Conservation (phyloP, 495 filamentous ascomycete genomes). For the Bacidia gigantensis region DNA sequence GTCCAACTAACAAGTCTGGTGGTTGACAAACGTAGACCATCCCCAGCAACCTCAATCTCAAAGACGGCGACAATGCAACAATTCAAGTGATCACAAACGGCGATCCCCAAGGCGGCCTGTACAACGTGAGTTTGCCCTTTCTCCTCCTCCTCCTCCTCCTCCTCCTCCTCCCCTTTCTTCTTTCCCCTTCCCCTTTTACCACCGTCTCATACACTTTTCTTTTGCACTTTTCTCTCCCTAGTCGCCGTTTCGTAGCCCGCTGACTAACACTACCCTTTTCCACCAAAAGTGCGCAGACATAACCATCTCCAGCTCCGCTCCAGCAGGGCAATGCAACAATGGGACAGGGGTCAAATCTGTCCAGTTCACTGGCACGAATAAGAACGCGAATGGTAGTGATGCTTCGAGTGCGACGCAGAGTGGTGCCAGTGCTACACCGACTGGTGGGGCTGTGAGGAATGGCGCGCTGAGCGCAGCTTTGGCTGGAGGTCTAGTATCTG, state of each 20-base stretch:
- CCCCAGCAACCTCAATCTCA: slow-evolving; percentile 22
- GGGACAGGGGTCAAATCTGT: slow-evolving; percentile 32
- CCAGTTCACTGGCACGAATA: slow-evolving; percentile 20
- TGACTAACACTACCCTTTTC: too few relatives aligned
- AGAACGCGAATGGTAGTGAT: slow-evolving; percentile 10
- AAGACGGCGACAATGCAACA: slow-evolving; percentile 45
- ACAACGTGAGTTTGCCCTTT: slow-evolving; percentile 28
- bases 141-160: neutral
- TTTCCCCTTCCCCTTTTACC: neutral
- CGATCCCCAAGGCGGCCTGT: slow-evolving; percentile 38
- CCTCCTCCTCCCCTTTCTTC: neutral
- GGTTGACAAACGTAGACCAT: neutral
- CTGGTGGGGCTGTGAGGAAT: neutral
- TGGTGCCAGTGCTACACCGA: slow-evolving; percentile 1
- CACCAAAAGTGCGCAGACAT: slow-evolving; percentile 59
- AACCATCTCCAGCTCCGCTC: slow-evolving; percentile 32
- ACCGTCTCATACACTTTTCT: neutral
- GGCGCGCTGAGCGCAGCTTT: neutral
- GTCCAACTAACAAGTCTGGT: too few relatives aligned
- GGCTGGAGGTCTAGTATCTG: too few relatives aligned
- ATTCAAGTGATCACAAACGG: slow-evolving; percentile 46
- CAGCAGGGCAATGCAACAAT: slow-evolving; percentile 36
- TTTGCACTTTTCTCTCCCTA: too few relatives aligned
- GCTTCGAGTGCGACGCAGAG: neutral
- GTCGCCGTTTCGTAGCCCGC: too few relatives aligned